phyloP scores from a whole-genome alignment of 1,139 yeast species.

The Schwanniomyces etchellsii region DNA sequence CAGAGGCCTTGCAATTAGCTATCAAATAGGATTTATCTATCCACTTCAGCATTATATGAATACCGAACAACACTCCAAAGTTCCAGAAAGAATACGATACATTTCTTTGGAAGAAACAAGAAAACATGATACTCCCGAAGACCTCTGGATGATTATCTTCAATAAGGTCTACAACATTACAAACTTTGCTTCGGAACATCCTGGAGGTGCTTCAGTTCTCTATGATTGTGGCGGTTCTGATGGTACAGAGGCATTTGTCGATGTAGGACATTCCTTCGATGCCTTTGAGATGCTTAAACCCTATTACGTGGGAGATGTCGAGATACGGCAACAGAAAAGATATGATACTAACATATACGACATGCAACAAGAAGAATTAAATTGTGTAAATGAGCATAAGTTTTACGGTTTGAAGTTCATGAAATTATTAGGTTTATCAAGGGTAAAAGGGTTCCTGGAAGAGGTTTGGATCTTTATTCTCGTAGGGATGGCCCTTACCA shows the following conservation, averaged over 20 bases:
- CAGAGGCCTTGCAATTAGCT: no score
- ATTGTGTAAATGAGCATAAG: slow-evolving; percentile 1
- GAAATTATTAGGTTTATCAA: slow-evolving; percentile 15
- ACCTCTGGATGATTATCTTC: slow-evolving; percentile 65
- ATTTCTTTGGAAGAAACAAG: slow-evolving; percentile 31
- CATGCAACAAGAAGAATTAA: slow-evolving; percentile 7
- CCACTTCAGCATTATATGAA: no score
- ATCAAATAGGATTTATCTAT: no score
- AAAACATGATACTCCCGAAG: slow-evolving; percentile 40
- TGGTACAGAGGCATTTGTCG: slow-evolving; percentile 57
- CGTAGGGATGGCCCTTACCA: slow-evolving; percentile 16
- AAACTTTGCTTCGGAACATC: slow-evolving; percentile 45
- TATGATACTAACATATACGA: slow-evolving; percentile 12
- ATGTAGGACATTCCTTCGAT: slow-evolving; percentile 44
- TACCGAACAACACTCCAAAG: no score
- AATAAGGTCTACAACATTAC: slow-evolving; percentile 60
- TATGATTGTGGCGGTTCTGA: slow-evolving; percentile 71
- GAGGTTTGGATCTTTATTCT: no score
- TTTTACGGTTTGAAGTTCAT: slow-evolving; percentile 13
- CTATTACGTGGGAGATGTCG: slow-evolving; percentile 29
- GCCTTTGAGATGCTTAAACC: slow-evolving; percentile 38
- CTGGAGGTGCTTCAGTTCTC: slow-evolving; percentile 68
- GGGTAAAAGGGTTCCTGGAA: no score
- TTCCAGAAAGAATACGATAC: neutral
- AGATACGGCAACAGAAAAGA: no score